A percentile compares a stretch with the other conserved stretches of the same genome.
These are phyloP conservation scores for Aspergillus sp. DNA, from an alignment of 2,329 filamentous ascomycete genomes.

Conservation along the genomic window DNA sequence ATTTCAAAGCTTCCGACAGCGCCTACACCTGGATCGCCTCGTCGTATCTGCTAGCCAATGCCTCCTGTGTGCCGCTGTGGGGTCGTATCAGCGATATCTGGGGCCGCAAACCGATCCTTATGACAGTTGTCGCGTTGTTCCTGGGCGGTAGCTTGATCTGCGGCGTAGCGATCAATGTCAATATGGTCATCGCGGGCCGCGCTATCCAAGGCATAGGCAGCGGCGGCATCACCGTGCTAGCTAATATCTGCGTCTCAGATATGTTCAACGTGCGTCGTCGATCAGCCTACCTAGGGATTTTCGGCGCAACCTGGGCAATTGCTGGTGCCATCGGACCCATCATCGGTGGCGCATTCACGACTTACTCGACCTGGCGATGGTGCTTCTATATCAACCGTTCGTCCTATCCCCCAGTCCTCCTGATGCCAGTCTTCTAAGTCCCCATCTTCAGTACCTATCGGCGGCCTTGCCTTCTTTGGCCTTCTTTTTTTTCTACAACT, in stretches of 20 bases:
- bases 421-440: neutral
- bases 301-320: slow-evolving; percentile 43
- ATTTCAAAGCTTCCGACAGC: slow-evolving; percentile 34
- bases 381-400: slow-evolving; percentile 33
- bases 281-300: slow-evolving; percentile 1
- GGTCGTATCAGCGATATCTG: slow-evolving; percentile 54
- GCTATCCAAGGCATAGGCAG: slow-evolving; percentile 61
- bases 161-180: slow-evolving; percentile 54
- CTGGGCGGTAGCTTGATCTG: slow-evolving; percentile 58
- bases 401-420: neutral
- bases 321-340: slow-evolving; percentile 43
- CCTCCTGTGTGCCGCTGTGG: slow-evolving; percentile 45
- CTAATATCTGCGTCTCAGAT: slow-evolving; percentile 61
- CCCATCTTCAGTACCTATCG: neutral
- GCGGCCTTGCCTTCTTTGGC: slow-evolving; percentile 1
- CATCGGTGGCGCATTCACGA: slow-evolving; percentile 47
- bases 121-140: slow-evolving; percentile 59
- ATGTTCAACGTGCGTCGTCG: slow-evolving; percentile 54
- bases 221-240: slow-evolving; percentile 59
- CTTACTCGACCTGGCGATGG: slow-evolving; percentile 57
- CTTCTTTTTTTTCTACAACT: slow-evolving; percentile 8
- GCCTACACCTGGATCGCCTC: slow-evolving; percentile 44
- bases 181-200: slow-evolving; percentile 59
- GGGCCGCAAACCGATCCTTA: slow-evolving; percentile 60
- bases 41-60: slow-evolving; percentile 38